phyloP scores from a whole-genome alignment of 73 alveolate genomes.

The Tetrahymena thermophila region DNA sequence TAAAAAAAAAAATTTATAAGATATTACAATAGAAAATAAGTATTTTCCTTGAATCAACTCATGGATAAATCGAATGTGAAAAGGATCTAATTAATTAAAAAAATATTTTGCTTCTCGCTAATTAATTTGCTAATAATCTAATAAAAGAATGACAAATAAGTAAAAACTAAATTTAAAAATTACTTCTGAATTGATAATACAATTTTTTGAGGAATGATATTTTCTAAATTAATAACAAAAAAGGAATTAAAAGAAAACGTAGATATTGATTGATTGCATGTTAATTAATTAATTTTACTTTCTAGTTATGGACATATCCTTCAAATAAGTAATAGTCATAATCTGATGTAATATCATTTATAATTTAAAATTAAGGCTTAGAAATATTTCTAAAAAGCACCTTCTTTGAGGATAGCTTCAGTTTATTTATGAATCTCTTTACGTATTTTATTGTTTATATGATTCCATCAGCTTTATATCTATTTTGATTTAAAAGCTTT shows the following conservation, averaged over 20 bases:
- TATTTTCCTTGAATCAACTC: neutral
- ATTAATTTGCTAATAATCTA: too few relatives aligned
- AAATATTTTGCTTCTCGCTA: too few relatives aligned
- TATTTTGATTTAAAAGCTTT: neutral
- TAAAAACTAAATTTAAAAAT: too few relatives aligned
- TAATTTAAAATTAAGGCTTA: neutral
- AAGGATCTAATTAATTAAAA: neutral
- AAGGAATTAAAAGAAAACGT: neutral
- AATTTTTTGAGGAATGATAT: neutral
- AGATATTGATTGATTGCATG: neutral
- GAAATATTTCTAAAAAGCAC: neutral
- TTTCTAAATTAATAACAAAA: neutral
- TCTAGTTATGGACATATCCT: neutral
- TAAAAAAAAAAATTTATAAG: neutral
- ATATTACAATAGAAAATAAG: neutral
- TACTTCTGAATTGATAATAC: neutral
- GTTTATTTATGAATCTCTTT: neutral
- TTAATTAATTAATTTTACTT: neutral
- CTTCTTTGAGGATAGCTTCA: neutral
- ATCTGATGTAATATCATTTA: neutral
- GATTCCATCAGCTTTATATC: neutral
- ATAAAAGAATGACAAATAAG: neutral
- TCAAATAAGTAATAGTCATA: neutral
- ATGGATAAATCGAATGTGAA: neutral
- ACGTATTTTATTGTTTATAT: neutral